phyloP scores from a whole-genome alignment of 768 basidiomycete genomes.

The Ramaria sp. region DNA sequence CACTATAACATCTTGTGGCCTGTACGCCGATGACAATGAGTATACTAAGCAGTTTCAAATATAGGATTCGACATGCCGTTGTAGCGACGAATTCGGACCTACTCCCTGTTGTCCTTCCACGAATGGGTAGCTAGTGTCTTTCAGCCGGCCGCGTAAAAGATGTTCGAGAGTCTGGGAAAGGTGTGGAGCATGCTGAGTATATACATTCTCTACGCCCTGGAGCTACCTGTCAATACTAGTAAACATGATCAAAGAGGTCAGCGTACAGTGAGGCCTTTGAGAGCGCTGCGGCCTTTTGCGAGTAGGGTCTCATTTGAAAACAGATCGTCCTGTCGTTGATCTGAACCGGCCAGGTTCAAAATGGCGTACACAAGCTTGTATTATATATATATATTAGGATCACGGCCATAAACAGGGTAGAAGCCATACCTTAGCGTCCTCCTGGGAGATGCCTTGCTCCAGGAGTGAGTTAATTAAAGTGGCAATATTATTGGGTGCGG shows the following conservation, averaged over 20 bases:
- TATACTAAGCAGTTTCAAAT: not conserved
- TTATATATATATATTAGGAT: not conserved
- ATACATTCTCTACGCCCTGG: slow-evolving; percentile 97
- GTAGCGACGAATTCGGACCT: slow-evolving; percentile 58
- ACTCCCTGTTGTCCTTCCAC: slow-evolving; percentile 41
- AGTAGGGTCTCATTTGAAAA: slow-evolving; percentile 93
- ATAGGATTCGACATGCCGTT: slow-evolving; percentile 36
- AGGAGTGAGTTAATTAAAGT: slow-evolving; percentile 64
- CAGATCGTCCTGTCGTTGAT: slow-evolving; percentile 94
- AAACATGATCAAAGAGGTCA: not conserved
- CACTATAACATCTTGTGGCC: slow-evolving; percentile 91
- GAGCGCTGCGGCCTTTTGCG: slow-evolving; percentile 84
- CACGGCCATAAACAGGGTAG: slow-evolving; percentile 2
- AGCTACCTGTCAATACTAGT: not conserved
- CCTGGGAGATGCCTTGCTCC: slow-evolving; percentile 62
- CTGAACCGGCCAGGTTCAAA: slow-evolving; percentile 86
- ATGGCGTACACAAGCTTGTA: slow-evolving; percentile 83
- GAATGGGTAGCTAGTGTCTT: slow-evolving; percentile 87
- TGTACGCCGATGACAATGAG: slow-evolving; percentile 19
- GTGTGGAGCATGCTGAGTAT: slow-evolving; percentile 94
- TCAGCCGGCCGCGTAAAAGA: slow-evolving; percentile 74
- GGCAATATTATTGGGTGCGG: slow-evolving; percentile 70
- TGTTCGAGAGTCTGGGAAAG: slow-evolving; percentile 86
- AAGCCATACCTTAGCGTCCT: slow-evolving; percentile 59
- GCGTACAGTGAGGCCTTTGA: slow-evolving; percentile 86